phyloP scores from a whole-genome alignment of 176 grass and related monocot species.

The Carex littledalei region DNA sequence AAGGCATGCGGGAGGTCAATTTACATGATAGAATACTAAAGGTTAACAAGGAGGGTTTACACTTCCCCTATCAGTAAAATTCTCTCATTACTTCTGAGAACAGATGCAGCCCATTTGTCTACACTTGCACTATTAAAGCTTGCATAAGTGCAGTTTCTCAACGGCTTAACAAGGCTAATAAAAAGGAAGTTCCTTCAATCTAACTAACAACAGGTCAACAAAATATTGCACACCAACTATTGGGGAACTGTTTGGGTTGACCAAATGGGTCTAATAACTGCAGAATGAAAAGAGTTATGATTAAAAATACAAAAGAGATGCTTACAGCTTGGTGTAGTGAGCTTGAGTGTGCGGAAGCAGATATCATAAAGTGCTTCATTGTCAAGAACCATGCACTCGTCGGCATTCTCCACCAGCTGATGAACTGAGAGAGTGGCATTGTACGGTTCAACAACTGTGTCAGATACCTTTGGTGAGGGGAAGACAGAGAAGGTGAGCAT shows the following conservation, averaged over 20 bases:
- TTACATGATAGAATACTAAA: background rate
- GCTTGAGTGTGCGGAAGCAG: conserved; percentile 59
- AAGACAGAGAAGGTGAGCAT: conserved; percentile 75
- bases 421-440: conserved; percentile 72
- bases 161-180: background rate
- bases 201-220: background rate
- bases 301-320: background rate
- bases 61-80: background rate
- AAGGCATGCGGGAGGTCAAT: background rate
- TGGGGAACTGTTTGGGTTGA: too few relatives aligned
- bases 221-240: background rate
- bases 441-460: conserved; percentile 72
- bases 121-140: background rate
- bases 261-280: background rate
- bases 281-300: background rate
- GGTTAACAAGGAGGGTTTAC: background rate
- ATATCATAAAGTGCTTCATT: conserved; percentile 70
- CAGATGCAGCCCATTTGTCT: background rate
- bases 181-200: background rate
- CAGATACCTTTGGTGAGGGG: conserved; percentile 61
- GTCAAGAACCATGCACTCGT: conserved; percentile 74
- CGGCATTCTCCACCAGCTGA: conserved; percentile 72
- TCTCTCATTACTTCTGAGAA: background rate
- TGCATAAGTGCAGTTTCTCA: background rate
- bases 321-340: conserved; percentile 9